Percentiles rank a stretch among this genome's conserved stretches.
phyloP scores from a whole-genome alignment of 1,284 basidiomycete species.

The Marasmius oreades region DNA sequence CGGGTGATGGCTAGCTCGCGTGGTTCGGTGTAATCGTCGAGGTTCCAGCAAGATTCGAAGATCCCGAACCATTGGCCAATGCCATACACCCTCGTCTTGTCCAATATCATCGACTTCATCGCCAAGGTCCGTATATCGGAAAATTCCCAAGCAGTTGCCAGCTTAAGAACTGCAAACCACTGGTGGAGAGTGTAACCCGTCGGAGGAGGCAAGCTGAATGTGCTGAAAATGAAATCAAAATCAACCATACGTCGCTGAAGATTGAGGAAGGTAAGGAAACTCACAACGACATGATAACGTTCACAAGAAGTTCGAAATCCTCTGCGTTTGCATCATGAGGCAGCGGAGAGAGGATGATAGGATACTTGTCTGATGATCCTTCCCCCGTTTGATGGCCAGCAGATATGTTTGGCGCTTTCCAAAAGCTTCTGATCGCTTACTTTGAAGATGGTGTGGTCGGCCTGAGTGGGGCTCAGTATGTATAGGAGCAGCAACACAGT shows the following conservation, averaged over 20 bases:
- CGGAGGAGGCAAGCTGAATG: background rate
- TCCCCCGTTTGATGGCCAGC: background rate
- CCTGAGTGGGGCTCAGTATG: background rate
- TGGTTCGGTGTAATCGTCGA: background rate
- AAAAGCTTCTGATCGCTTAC: background rate
- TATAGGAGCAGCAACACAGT: background rate
- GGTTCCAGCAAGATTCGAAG: background rate
- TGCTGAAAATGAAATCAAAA: background rate
- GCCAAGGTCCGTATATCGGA: background rate
- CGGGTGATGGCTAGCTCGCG: background rate
- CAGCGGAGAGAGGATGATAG: background rate
- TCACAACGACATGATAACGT: background rate
- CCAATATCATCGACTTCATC: background rate
- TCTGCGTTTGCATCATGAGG: background rate
- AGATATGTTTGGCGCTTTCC: background rate
- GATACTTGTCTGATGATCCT: background rate
- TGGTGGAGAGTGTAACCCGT: background rate
- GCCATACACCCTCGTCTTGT: background rate
- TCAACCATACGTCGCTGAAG: no score
- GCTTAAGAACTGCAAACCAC: constrained; percentile 1
- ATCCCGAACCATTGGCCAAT: background rate
- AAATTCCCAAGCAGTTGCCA: background rate
- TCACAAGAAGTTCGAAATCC: background rate
- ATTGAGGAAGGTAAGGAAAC: no score
- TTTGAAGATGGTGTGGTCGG: background rate